phyloP scores from a whole-genome alignment of 108 stramenopile species.

The Aureococcus anophagefferens region DNA sequence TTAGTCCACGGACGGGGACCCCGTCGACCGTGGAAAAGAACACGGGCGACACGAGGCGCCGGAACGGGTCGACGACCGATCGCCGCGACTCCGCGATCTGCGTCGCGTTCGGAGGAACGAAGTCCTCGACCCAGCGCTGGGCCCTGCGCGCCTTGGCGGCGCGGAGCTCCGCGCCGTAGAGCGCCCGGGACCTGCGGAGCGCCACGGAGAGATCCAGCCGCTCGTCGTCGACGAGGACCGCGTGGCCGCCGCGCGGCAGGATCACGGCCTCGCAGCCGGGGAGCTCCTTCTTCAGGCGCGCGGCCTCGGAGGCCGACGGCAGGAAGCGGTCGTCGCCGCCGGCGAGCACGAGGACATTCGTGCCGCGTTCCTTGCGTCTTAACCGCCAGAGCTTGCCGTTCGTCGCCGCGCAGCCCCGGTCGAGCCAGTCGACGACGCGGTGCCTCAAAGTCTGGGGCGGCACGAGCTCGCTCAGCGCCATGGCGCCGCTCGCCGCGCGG shows the following conservation, averaged over 20 bases:
- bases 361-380: background rate
- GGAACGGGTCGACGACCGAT: slow-evolving; percentile 42
- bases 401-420: background rate
- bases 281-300: slow-evolving; percentile 36
- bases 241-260: background rate
- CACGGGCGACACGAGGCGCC: slow-evolving; percentile 50
- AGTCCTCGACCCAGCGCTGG: background rate
- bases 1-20: slow-evolving; percentile 25
- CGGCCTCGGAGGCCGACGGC: slow-evolving; percentile 53
- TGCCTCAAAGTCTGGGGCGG: slow-evolving; percentile 52
- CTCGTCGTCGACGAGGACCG: background rate
- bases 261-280: background rate
- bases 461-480: slow-evolving; percentile 38
- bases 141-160: background rate
- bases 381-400: background rate
- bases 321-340: slow-evolving; percentile 66
- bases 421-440: slow-evolving; percentile 61
- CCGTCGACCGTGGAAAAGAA: slow-evolving; percentile 63
- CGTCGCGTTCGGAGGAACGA: background rate
- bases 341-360: slow-evolving; percentile 39
- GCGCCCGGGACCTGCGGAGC: background rate
- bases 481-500: background rate
- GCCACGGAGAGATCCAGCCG: background rate
- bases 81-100: background rate
- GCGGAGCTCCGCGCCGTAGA: background rate